Percentiles rank a stretch among this genome's conserved stretches.
Evolutionary conservation across 2,329 filamentous ascomycete species (phyloP).

Genomic region (Pseudocercospora macadamiae): DNA sequence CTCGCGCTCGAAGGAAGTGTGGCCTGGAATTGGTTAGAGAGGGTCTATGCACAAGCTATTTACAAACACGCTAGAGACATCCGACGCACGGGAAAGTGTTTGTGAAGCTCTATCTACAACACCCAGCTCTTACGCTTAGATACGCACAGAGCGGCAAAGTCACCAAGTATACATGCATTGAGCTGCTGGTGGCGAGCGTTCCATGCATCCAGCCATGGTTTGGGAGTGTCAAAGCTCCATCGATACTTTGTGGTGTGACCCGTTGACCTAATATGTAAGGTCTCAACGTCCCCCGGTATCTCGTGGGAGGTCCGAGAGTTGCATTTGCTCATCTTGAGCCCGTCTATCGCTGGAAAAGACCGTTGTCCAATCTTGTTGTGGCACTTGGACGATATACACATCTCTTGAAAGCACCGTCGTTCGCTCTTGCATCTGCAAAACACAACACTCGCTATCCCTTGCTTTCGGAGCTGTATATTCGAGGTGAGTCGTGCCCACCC

Average conservation of each 20-base stretch:
- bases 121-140: constrained; percentile 10
- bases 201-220: constrained; percentile 5
- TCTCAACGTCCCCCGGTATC: constrained; percentile 13
- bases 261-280: constrained; percentile 12
- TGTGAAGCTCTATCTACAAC: constrained; percentile 15
- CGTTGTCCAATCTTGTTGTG: constrained; percentile 7
- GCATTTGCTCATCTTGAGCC: constrained; percentile 6
- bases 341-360: constrained; percentile 1
- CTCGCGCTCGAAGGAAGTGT: background rate
- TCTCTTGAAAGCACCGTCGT: constrained; percentile 4
- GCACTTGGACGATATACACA: background rate
- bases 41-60: constrained; percentile 6
- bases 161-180: constrained; percentile 3
- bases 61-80: constrained; percentile 7
- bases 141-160: constrained; percentile 7
- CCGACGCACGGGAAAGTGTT: background rate
- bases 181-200: constrained; percentile 13
- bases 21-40: background rate
- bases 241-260: constrained; percentile 13
- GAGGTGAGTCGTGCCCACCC: background rate
- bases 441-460: constrained; percentile 17
- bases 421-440: constrained; percentile 6
- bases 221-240: constrained; percentile 17
- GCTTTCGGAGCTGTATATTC: background rate
- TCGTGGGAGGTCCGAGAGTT: constrained; percentile 11